phyloP scores from a whole-genome alignment of 2,329 filamentous ascomycete species.

The Cercospora canescens region DNA sequence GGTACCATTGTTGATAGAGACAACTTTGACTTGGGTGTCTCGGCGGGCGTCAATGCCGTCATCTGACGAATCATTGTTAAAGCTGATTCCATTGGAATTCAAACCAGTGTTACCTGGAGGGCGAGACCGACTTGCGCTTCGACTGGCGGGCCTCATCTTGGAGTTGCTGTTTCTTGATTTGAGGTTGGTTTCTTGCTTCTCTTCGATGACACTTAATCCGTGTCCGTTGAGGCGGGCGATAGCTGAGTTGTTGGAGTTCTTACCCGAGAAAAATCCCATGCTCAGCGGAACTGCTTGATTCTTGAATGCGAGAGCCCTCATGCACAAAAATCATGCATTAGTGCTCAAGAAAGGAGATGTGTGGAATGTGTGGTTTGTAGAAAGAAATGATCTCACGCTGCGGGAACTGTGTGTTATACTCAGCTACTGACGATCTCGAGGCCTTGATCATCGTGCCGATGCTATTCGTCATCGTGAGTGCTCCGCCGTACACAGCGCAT shows the following conservation, averaged over 20 bases:
- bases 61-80: conserved; percentile 20
- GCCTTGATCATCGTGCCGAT: conserved; percentile 11
- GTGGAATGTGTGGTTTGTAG: background rate
- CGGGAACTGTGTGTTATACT: conserved; percentile 14
- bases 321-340: conserved; percentile 10
- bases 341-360: background rate
- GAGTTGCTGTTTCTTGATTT: conserved; percentile 16
- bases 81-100: conserved; percentile 24
- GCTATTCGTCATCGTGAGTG: conserved; percentile 14
- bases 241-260: conserved; percentile 16
- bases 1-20: conserved; percentile 18
- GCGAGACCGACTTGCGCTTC: conserved; percentile 19
- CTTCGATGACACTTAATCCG: conserved; percentile 20
- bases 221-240: conserved; percentile 11
- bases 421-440: conserved; percentile 11
- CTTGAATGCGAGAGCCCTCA: conserved; percentile 17
- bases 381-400: background rate
- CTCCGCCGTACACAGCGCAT: background rate
- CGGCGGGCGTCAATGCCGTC: conserved; percentile 16
- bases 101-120: conserved; percentile 20
- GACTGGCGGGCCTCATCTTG: conserved; percentile 15
- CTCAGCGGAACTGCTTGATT: conserved; percentile 23
- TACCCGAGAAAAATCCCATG: conserved; percentile 21
- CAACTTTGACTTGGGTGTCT: conserved; percentile 17
- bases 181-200: conserved; percentile 15